phyloP scores from a whole-genome alignment of 177 flowering plant species.

The Vitis hybrid region DNA sequence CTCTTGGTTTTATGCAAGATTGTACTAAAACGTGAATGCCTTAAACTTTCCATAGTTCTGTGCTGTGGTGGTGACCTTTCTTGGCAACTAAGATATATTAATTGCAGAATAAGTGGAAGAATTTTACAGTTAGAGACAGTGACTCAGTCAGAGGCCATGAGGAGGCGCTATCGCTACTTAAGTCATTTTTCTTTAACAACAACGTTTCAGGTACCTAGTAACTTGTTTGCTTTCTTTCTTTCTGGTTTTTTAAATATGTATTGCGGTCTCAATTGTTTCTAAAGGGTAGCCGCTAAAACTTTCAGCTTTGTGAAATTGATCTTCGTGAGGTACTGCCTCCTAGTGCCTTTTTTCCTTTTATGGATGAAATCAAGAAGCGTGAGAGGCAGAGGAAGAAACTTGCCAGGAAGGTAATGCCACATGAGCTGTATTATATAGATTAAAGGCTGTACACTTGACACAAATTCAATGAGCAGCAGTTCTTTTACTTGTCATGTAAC shows the following conservation, averaged over 20 bases:
- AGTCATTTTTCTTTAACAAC: constrained; percentile 97
- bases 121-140: constrained; percentile 82
- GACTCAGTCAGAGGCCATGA: constrained; percentile 80
- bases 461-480: neutral
- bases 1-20: no score
- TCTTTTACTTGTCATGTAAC: no score
- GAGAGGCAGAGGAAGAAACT: constrained; percentile 75
- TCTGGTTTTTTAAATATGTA: neutral
- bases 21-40: no score
- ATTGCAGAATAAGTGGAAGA: constrained; percentile 74
- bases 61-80: no score
- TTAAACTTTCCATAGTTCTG: no score
- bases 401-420: constrained; percentile 63
- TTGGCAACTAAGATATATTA: constrained; percentile 9
- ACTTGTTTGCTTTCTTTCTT: neutral
- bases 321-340: constrained; percentile 58
- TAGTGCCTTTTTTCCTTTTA: constrained; percentile 71
- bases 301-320: constrained; percentile 95
- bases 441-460: neutral
- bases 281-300: neutral
- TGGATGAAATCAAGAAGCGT: constrained; percentile 91
- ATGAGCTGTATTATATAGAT: neutral
- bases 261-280: constrained; percentile 1
- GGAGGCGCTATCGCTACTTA: constrained; percentile 85
- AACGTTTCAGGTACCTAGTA: constrained; percentile 62